Percentiles rank a stretch among this genome's conserved stretches.
phyloP scores from a whole-genome alignment of 805 yeast genomes.

The Lipomyces chichibuensis region DNA sequence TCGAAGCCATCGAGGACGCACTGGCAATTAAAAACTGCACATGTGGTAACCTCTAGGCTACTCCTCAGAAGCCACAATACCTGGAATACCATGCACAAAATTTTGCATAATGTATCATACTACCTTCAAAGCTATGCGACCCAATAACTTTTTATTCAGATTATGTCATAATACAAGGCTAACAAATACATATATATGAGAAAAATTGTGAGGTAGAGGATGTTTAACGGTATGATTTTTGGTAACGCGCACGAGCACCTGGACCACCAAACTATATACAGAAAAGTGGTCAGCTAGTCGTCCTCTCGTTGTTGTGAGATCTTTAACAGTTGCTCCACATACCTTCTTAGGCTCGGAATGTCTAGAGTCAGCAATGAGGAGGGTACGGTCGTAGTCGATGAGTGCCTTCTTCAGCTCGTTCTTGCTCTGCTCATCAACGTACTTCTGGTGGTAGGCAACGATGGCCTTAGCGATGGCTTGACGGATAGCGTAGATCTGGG shows the following conservation, averaged over 20 bases:
- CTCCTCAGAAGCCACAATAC: not conserved
- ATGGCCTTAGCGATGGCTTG: conserved; percentile 99
- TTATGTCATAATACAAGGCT: conserved; percentile 17
- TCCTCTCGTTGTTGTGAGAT: not conserved
- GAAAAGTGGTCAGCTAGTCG: not conserved
- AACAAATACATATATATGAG: conserved; percentile 8
- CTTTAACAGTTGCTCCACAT: not conserved
- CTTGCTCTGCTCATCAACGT: conserved; percentile 98
- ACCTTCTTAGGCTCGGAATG: conserved; percentile 99
- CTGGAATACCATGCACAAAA: not conserved
- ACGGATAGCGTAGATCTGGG: conserved; percentile 99
- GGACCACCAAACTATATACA: conserved; percentile 88
- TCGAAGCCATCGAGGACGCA: no score
- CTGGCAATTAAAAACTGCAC: no score
- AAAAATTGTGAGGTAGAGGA: not conserved
- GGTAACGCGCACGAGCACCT: conserved; percentile 99
- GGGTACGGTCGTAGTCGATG: conserved; percentile 97
- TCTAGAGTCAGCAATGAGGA: conserved; percentile 99
- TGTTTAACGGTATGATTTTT: conserved; percentile 98
- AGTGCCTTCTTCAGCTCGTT: conserved; percentile 98
- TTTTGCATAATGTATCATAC: not conserved
- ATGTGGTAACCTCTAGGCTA: no score
- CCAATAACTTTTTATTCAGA: conserved; percentile 18
- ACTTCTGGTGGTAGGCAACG: conserved; percentile 99
- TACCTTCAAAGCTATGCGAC: not conserved